Evolutionary conservation across 768 basidiomycete species (phyloP), one percentile per base, ranked within the genome.

Genomic region (Tephrocybe sp.): DNA sequence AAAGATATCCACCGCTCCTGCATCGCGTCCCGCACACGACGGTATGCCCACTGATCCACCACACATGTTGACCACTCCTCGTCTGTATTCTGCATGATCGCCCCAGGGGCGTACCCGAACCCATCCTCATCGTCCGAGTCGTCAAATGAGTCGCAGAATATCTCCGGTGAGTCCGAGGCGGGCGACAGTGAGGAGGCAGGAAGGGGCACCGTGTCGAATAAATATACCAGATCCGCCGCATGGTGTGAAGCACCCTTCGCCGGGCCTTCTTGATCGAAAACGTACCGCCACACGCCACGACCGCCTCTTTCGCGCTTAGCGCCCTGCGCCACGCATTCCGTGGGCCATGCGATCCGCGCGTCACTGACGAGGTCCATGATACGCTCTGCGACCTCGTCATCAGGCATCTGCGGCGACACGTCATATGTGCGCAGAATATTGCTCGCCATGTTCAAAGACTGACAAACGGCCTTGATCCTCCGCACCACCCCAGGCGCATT

Each of bases 211-310:
- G 82, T 89, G 68, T 88, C 88, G 65, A 90, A 91, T 42, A 91
- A 75, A 64, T 90, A 91, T 49, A 87, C 75, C 36, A 91, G 67
- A 62, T 90, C 89, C 1, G 82, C 80, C 1, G 77, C 82, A 60
- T 89, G 85, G 60, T 88, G 87, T 2, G 87, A 80, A 16, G 80
- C 63, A 12, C 81, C 80, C 39, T 80, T 74, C 19, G 76, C 70
- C 8, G 87, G 85, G 1, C 84, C 80, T 58, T 88, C 89, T 68
- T 91, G 89, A 65, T 91, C 89, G 61, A 91, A 91, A 15, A 88
- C 81, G 57, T 87, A 91, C 49, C 89, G 76, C 83, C 83, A 91
- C 5, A 89, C 86, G n/a, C 78, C 77, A 32, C 70, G 71, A 1
- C 82, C 85, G 12, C 76, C 74, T 2, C 79, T 71, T 40, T 75